Base-by-base conservation (phyloP, 2,329 filamentous ascomycete species). In the Hymenoscyphus linearis region DNA sequence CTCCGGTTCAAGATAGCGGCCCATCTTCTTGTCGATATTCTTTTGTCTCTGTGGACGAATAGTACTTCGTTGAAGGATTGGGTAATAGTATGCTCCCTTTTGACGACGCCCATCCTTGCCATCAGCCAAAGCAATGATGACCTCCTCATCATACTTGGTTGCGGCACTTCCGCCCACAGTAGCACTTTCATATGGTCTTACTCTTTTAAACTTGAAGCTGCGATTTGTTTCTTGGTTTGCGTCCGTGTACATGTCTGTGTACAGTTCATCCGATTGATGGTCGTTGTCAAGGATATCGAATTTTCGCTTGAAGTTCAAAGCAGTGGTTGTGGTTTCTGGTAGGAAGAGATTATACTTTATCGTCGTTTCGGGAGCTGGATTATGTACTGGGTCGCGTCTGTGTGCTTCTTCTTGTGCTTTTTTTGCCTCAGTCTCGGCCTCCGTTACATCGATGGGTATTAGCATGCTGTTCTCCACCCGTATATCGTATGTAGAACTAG, bases 271-370 rank as follows among this genome's bases (percentile, higher is more conserved):
- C 56, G 81, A 78, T 62, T 83, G 80, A 62, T 79, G 79, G 18
- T 83, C 78, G 1, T 80, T 76, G 68, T 85, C 82, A 63, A 82
- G 76, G 6, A 82, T 73, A 69, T 86, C 82, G 68, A 87, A 87
- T 70, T 81, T 84, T 67, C 80, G 76, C 63, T 84, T 82, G 75
- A 89, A 87, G 52, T 78, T 79, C 12, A 78, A 74, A 36, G 80
- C 80, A 1, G 80, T 78, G 4, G 74, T 69, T 25, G 73, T 65
- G 7, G 76, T 79, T 57, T 83, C 79, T 5, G 81, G 78, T 26
- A 89, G 78, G 74, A 85, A 89, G 72, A 86, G 86, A 69, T 89
- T 84, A 73, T 88, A 89, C 71, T 87, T 83, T 76, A 85, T 82
- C 59, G 80, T 76, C 64, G 83, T 81, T 60, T 80, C 78, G 4